phyloP scores from a whole-genome alignment of 176 grass and related monocot genomes.

The Urochloa ruziziensis region DNA sequence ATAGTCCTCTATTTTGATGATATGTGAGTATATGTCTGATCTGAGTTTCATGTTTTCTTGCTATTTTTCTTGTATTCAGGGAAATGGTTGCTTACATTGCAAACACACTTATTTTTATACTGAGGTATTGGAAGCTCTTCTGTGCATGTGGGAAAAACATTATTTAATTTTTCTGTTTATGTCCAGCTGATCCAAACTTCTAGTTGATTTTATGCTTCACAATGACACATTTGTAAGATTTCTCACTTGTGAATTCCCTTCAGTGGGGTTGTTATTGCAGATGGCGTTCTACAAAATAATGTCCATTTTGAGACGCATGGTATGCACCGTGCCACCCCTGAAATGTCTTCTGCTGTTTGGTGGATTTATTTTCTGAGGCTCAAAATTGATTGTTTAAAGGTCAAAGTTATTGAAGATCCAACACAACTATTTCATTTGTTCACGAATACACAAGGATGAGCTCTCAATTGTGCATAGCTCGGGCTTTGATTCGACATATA shows the following conservation, averaged over 20 bases:
- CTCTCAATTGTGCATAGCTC: neutral
- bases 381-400: neutral
- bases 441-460: neutral
- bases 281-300: slow-evolving; percentile 78
- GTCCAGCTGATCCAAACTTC: neutral
- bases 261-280: slow-evolving; percentile 98
- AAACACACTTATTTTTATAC: slow-evolving; percentile 95
- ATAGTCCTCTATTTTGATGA: slow-evolving; percentile 6
- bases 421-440: neutral
- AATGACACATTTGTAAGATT: neutral
- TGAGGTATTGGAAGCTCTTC: slow-evolving; percentile 58
- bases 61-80: slow-evolving; percentile 59
- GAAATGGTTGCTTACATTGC: slow-evolving; percentile 99
- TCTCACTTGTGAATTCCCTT: slow-evolving; percentile 38
- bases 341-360: neutral
- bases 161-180: slow-evolving; percentile 13
- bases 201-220: slow-evolving; percentile 3
- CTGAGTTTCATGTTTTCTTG: slow-evolving; percentile 17
- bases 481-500: neutral
- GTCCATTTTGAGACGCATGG: slow-evolving; percentile 89
- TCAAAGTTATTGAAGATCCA: neutral
- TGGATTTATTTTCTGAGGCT: neutral
- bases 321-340: slow-evolving; percentile 37
- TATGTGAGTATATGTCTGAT: slow-evolving; percentile 16
- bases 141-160: neutral